phyloP scores from a whole-genome alignment of 805 yeast genomes.

The Pichia rugopelliculosa region DNA sequence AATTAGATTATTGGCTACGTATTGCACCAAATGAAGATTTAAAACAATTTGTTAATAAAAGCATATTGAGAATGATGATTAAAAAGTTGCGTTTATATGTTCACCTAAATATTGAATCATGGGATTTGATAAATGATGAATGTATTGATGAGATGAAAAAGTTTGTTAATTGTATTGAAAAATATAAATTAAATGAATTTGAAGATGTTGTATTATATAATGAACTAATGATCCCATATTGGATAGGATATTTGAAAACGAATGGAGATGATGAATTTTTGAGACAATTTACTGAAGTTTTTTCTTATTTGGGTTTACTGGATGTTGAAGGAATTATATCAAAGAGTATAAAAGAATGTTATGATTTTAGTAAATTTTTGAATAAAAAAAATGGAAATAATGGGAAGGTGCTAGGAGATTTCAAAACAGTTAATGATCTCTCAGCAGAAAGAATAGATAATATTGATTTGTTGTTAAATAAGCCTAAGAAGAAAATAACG shows the following conservation, averaged over 20 bases:
- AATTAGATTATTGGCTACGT: neutral
- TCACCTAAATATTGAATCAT: neutral
- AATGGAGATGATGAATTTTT: neutral
- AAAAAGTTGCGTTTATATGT: neutral
- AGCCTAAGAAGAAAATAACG: neutral
- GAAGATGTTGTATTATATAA: neutral
- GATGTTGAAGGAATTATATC: neutral
- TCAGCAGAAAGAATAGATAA: neutral
- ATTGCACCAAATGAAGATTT: neutral
- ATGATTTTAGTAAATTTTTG: neutral
- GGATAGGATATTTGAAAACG: neutral
- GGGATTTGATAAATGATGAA: neutral
- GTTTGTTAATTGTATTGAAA: neutral
- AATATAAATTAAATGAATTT: neutral
- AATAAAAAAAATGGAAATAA: constrained; percentile 5
- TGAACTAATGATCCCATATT: neutral
- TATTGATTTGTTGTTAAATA: neutral
- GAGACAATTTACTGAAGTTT: neutral
- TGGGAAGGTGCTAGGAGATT: neutral
- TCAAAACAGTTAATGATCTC: neutral
- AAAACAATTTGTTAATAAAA: neutral
- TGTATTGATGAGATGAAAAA: neutral
- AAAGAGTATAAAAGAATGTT: neutral
- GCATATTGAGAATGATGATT: neutral
- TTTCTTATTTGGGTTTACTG: neutral